These are phyloP conservation scores for Bolboschoenus planiculmis DNA, from an alignment of 176 grass and related monocot species.

Conservation along the genomic window DNA sequence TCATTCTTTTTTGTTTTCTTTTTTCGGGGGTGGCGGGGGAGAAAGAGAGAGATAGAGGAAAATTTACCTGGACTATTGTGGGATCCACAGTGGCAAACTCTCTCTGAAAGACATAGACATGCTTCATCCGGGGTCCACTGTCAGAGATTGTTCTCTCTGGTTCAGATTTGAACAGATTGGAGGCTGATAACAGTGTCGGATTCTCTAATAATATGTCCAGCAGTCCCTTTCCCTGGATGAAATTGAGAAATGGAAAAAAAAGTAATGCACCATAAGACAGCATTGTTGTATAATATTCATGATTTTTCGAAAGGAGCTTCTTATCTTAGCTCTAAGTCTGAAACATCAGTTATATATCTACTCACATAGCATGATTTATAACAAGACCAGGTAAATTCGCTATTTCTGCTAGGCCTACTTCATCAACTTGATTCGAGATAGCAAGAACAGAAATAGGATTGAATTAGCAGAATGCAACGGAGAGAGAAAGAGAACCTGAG, in stretches of 20 bases:
- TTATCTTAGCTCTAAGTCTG: neutral
- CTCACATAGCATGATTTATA: too few species aligned
- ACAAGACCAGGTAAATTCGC: too few species aligned
- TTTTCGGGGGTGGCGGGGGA: neutral
- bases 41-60: too few species aligned
- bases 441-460: neutral
- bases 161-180: conserved; percentile 35
- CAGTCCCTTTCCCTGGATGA: conserved; percentile 39
- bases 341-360: too few species aligned
- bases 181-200: conserved; percentile 36
- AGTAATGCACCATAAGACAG: neutral
- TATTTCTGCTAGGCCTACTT: too few species aligned
- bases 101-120: conserved; percentile 83
- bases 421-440: neutral
- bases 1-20: neutral
- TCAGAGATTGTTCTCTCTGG: conserved; percentile 45
- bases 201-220: conserved; percentile 42
- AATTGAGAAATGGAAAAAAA: neutral
- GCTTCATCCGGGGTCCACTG: conserved; percentile 21
- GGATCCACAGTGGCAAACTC: conserved; percentile 88
- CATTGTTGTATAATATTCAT: too few species aligned
- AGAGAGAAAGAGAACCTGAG: conserved; percentile 10
- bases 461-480: neutral
- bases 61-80: conserved; percentile 49
- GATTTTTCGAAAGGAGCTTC: neutral